Conservation (phyloP, 208 protist genomes). For the Kentomonas sorsogonicus region DNA sequence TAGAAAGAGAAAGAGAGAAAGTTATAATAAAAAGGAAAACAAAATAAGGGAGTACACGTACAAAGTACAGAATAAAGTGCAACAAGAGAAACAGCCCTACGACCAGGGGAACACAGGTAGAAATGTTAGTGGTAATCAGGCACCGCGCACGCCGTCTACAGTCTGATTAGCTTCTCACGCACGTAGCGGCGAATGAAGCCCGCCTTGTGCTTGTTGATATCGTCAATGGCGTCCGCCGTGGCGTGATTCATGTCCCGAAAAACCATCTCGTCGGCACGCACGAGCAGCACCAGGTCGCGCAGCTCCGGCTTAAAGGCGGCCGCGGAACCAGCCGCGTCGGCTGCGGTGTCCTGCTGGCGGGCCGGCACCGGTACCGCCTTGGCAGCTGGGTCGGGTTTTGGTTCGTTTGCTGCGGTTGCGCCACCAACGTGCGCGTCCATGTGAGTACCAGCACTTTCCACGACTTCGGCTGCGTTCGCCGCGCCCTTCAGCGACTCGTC, state of each 20-base stretch:
- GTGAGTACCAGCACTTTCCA: no score
- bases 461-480: not conserved
- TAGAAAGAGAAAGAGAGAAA: not conserved
- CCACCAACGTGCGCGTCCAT: not conserved
- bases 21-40: slow-evolving; percentile 10
- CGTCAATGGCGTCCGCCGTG: slow-evolving; percentile 46
- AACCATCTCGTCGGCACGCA: slow-evolving; percentile 77
- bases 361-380: not conserved
- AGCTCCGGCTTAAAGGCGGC: slow-evolving; percentile 27
- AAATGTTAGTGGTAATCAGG: not conserved
- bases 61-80: no score
- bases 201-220: not conserved
- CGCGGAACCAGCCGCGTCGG: not conserved
- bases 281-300: slow-evolving; percentile 58
- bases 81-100: no score
- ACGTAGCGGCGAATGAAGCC: no score
- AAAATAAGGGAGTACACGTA: not conserved
- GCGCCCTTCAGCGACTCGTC: not conserved
- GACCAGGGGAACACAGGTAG: not conserved
- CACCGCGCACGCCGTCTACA: slow-evolving; percentile 10
- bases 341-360: not conserved
- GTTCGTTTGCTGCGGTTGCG: not conserved
- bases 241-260: slow-evolving; percentile 56
- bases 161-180: no score
- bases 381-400: no score